Evolutionary conservation across 768 basidiomycete genomes (phyloP).

Genomic region (Xerocomellus amylosporus): DNA sequence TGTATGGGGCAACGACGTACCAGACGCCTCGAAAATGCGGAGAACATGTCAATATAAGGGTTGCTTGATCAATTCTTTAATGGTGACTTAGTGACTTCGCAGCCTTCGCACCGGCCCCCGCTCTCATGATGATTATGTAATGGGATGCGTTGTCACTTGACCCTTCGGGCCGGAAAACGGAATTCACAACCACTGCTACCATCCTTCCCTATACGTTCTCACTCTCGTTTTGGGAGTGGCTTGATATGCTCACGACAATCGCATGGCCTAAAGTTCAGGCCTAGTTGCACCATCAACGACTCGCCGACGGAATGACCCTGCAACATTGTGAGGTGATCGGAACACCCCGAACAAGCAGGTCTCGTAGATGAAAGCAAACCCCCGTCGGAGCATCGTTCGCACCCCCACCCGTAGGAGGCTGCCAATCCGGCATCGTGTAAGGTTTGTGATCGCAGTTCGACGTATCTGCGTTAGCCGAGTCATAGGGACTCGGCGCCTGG

Average conservation of each 20-base stretch:
- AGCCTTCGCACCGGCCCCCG: no score
- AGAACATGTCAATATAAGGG: slow-evolving; percentile 29
- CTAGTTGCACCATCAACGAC: background rate
- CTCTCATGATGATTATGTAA: slow-evolving; percentile 9
- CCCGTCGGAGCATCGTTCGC: background rate
- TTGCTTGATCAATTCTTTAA: no score
- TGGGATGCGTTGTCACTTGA: background rate
- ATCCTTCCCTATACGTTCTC: no score
- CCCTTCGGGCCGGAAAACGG: no score
- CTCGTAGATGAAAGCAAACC: slow-evolving; percentile 2
- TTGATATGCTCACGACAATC: slow-evolving; percentile 7
- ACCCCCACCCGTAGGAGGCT: no score
- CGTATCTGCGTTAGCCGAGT: no score
- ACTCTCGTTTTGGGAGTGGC: no score
- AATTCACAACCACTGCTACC: no score
- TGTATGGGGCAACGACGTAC: slow-evolving; percentile 22
- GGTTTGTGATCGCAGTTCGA: slow-evolving; percentile 4
- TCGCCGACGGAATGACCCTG: background rate
- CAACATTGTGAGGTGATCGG: slow-evolving; percentile 19
- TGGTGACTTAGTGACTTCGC: background rate
- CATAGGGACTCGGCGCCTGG: no score
- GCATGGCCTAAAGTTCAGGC: slow-evolving; percentile 7
- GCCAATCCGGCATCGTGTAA: background rate
- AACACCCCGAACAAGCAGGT: slow-evolving; percentile 9
- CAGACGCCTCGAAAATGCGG: slow-evolving; percentile 36